These are phyloP conservation scores for Capillidium rhysosporum DNA, from an alignment of 371 early-diverging fungal species.

Conservation along the genomic window DNA sequence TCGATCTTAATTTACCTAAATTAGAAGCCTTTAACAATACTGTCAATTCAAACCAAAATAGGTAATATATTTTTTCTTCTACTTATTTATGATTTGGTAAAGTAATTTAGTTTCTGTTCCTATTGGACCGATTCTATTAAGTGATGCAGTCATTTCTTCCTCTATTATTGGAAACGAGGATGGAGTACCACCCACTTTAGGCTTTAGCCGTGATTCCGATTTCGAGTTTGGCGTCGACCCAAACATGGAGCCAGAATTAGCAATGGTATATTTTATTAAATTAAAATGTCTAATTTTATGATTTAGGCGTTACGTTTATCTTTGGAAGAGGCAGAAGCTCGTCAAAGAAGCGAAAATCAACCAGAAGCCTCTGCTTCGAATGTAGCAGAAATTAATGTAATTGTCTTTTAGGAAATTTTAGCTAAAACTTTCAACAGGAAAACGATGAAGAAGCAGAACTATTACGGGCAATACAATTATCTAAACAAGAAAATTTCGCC, in stretches of 20 bases:
- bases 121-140: constrained; percentile 85
- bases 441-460: constrained; percentile 78
- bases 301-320: constrained; percentile 78
- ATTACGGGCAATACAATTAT: constrained; percentile 66
- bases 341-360: constrained; percentile 44
- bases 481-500: constrained; percentile 36
- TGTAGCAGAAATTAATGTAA: constrained; percentile 14
- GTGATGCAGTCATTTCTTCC: constrained; percentile 69
- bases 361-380: constrained; percentile 16
- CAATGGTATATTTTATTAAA: constrained; percentile 34
- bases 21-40: constrained; percentile 76
- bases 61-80: constrained; percentile 17
- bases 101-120: constrained; percentile 85
- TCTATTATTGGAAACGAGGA: constrained; percentile 69
- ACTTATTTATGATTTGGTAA: neutral
- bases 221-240: constrained; percentile 95
- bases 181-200: constrained; percentile 32
- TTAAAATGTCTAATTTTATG: neutral
- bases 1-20: constrained; percentile 64
- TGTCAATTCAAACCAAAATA: constrained; percentile 77
- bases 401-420: constrained; percentile 5
- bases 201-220: constrained; percentile 27
- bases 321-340: constrained; percentile 86
- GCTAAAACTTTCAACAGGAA: constrained; percentile 30
- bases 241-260: constrained; percentile 87